A percentile compares a stretch with the other conserved stretches of the same genome.
Evolutionary conservation across 2,329 filamentous ascomycete species (phyloP).

Genomic region (Arthrobotrys sphaeroides): DNA sequence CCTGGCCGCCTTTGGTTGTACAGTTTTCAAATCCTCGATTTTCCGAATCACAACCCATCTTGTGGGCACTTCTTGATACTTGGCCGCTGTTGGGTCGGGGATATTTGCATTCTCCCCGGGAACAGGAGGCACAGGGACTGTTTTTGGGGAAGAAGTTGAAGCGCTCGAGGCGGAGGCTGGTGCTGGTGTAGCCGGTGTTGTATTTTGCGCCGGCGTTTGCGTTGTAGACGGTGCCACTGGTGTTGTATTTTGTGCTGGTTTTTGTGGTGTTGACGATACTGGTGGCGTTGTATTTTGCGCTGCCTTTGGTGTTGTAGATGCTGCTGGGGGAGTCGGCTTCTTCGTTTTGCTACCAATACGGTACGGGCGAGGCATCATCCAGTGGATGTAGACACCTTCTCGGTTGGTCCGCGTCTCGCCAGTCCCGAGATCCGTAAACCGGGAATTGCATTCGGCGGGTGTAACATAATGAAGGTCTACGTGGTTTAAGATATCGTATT

Average conservation of each 20-base stretch:
- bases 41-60: slow-evolving; percentile 62
- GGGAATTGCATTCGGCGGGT: slow-evolving; percentile 60
- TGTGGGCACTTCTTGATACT: slow-evolving; percentile 57
- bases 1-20: slow-evolving; percentile 34
- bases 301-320: background rate
- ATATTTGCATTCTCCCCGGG: background rate
- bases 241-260: background rate
- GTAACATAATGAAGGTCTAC: slow-evolving; percentile 61
- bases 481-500: slow-evolving; percentile 61
- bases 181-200: no score
- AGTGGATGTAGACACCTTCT: slow-evolving; percentile 63
- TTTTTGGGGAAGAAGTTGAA: no score
- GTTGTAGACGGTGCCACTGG: no score
- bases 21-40: slow-evolving; percentile 54
- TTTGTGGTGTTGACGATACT: background rate
- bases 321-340: background rate
- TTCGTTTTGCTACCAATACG: slow-evolving; percentile 1
- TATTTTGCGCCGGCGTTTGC: no score
- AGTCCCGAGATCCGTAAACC: slow-evolving; percentile 61
- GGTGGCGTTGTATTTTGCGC: background rate
- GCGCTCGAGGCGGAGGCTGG: no score
- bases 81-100: no score
- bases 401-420: slow-evolving; percentile 57
- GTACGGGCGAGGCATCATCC: slow-evolving; percentile 62
- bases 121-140: no score